Percentiles rank a stretch among this genome's conserved stretches.
Evolutionary conservation across 1,139 yeast genomes (phyloP).

Genomic region (Zhuliangozyma blackwelliae): DNA sequence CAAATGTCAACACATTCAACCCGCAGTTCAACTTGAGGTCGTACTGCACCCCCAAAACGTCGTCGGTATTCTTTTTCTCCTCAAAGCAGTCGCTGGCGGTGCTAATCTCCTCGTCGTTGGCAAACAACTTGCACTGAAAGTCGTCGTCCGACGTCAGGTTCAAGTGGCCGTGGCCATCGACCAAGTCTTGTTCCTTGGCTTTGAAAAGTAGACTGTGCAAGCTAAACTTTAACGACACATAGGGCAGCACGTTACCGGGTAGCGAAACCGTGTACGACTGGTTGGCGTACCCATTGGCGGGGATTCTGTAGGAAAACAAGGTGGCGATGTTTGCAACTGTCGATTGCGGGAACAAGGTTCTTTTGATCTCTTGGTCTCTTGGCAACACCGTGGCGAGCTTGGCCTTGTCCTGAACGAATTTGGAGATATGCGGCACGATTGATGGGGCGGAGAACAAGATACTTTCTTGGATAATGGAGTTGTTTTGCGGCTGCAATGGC

Average conservation of each 20-base stretch:
- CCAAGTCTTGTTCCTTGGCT: conserved; percentile 30
- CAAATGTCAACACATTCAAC: conserved; percentile 43
- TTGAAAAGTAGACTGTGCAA: conserved; percentile 39
- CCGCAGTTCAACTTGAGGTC: conserved; percentile 49
- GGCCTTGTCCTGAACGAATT: conserved; percentile 23
- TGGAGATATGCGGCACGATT: conserved; percentile 20
- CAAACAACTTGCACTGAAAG: conserved; percentile 39
- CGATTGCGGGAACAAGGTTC: conserved; percentile 33
- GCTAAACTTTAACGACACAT: conserved; percentile 40
- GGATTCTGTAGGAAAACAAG: conserved; percentile 45
- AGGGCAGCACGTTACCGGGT: conserved; percentile 42
- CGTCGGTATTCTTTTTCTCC: conserved; percentile 18
- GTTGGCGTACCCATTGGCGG: conserved; percentile 40
- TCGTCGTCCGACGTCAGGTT: conserved; percentile 32
- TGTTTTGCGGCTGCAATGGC: conserved; percentile 20
- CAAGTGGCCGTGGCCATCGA: conserved; percentile 27
- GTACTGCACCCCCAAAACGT: conserved; percentile 35
- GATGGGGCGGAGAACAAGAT: conserved; percentile 35
- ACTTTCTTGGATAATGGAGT: conserved; percentile 34
- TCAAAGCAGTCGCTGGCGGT: conserved; percentile 35
- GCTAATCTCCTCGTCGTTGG: conserved; percentile 48
- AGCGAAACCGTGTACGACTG: conserved; percentile 41
- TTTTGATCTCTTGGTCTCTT: conserved; percentile 25
- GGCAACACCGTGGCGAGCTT: conserved; percentile 13
- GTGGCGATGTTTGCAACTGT: conserved; percentile 20